These are phyloP conservation scores for Xylariaceae sp. DNA, from an alignment of 2,329 filamentous ascomycete species.

Conservation along the genomic window DNA sequence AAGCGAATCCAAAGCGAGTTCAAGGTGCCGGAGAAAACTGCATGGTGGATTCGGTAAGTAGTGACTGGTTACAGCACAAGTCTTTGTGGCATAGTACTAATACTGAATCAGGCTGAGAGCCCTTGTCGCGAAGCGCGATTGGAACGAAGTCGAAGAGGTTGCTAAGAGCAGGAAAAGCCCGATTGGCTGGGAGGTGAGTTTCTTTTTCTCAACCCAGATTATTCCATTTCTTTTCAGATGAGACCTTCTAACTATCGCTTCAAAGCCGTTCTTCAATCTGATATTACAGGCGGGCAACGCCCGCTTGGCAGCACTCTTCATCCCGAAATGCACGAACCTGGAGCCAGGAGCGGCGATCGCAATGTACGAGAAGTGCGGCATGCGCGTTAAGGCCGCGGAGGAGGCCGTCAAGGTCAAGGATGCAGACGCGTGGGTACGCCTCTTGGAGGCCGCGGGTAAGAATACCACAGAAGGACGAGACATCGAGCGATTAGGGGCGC, in stretches of 20 bases:
- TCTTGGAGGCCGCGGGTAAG: slow-evolving; percentile 76
- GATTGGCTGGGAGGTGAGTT: slow-evolving; percentile 91
- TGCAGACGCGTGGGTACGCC: slow-evolving; percentile 71
- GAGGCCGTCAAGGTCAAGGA: slow-evolving; percentile 87
- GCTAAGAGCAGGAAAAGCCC: slow-evolving; percentile 80
- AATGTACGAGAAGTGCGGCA: slow-evolving; percentile 97
- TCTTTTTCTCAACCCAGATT: background rate
- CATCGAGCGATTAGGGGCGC: slow-evolving; percentile 78
- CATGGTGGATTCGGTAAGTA: slow-evolving; percentile 77
- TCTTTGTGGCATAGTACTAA: slow-evolving; percentile 5
- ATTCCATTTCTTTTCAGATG: background rate
- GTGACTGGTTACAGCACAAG: no score
- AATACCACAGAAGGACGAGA: slow-evolving; percentile 72
- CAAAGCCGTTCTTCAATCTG: slow-evolving; percentile 87
- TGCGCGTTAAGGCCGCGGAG: slow-evolving; percentile 87
- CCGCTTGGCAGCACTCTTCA: slow-evolving; percentile 80
- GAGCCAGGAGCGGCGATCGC: slow-evolving; percentile 73
- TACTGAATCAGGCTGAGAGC: slow-evolving; percentile 71
- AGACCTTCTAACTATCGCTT: background rate
- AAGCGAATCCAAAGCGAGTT: slow-evolving; percentile 91
- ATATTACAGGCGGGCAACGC: slow-evolving; percentile 88
- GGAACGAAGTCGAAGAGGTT: slow-evolving; percentile 89
- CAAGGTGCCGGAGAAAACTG: slow-evolving; percentile 87
- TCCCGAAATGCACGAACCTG: slow-evolving; percentile 82
- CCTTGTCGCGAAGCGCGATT: slow-evolving; percentile 87